These are phyloP conservation scores for Didymella sp. DNA, from an alignment of 2,329 filamentous ascomycete species.

Conservation along the genomic window DNA sequence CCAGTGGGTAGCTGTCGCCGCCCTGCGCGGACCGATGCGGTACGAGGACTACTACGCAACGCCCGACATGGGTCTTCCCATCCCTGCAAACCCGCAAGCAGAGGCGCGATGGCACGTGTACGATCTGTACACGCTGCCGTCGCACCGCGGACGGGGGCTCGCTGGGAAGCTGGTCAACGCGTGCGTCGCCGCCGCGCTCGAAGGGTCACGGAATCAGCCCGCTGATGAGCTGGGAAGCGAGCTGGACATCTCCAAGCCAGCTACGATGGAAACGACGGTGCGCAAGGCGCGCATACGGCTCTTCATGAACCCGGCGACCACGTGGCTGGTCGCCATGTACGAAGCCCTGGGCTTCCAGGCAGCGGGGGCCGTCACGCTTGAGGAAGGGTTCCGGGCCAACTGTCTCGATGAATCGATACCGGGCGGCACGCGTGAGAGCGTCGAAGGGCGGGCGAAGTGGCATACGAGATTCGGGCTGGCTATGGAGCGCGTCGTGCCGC, in stretches of 20 bases:
- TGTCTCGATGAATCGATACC: conserved; percentile 26
- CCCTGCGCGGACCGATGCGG: conserved; percentile 24
- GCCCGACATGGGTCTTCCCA: conserved; percentile 19
- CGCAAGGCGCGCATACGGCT: conserved; percentile 21
- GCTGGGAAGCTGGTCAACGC: conserved; percentile 20
- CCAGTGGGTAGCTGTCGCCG: conserved; percentile 30
- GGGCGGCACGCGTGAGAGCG: conserved; percentile 20
- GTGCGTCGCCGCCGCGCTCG: background rate
- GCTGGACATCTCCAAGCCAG: too few relatives aligned
- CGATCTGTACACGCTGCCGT: conserved; percentile 25
- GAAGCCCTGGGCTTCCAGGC: conserved; percentile 23
- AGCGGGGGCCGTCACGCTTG: conserved; percentile 20
- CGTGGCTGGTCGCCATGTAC: conserved; percentile 23
- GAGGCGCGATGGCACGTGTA: conserved; percentile 31
- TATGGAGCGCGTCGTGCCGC: conserved; percentile 22
- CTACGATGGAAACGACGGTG: too few relatives aligned
- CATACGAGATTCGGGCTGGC: conserved; percentile 25
- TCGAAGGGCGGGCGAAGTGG: conserved; percentile 22
- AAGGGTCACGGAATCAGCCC: too few relatives aligned
- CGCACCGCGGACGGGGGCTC: conserved; percentile 24
- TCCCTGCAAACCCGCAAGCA: conserved; percentile 15
- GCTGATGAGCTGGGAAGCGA: too few relatives aligned
- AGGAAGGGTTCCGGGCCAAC: conserved; percentile 22
- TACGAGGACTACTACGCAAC: conserved; percentile 24
- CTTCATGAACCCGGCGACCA: conserved; percentile 20